Conservation (phyloP, 495 filamentous ascomycete genomes). For the Cairneyella variabilis region DNA sequence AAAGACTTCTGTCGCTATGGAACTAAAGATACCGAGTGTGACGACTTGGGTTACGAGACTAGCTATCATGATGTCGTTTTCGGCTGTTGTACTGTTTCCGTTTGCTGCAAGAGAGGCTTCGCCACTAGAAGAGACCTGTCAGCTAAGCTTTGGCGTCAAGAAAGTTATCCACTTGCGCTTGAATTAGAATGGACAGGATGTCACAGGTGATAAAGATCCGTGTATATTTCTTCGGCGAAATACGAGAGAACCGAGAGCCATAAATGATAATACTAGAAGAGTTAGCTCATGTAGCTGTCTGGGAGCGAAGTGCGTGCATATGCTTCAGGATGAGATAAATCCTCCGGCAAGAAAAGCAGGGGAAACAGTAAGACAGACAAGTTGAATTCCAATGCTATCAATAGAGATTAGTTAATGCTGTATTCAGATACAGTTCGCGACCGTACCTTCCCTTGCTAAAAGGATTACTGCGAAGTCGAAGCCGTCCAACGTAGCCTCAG, state of each 20-base stretch:
- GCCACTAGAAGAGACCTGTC: slow-evolving; percentile 23
- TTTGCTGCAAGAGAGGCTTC: slow-evolving; percentile 57
- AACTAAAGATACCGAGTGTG: slow-evolving; percentile 47
- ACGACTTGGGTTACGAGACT: slow-evolving; percentile 56
- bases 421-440: neutral
- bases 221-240: slow-evolving; percentile 50
- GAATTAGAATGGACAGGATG: slow-evolving; percentile 55
- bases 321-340: slow-evolving; percentile 55
- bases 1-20: slow-evolving; percentile 46
- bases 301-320: slow-evolving; percentile 25
- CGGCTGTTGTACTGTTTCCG: slow-evolving; percentile 36
- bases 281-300: no score
- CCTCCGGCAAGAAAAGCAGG: slow-evolving; percentile 59
- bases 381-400: slow-evolving; percentile 45
- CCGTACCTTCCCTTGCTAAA: slow-evolving; percentile 3
- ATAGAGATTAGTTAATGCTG: slow-evolving; percentile 32
- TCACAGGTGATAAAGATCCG: slow-evolving; percentile 53
- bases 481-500: slow-evolving; percentile 33
- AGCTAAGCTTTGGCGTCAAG: neutral
- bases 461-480: slow-evolving; percentile 17
- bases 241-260: slow-evolving; percentile 55
- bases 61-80: slow-evolving; percentile 66
- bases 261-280: slow-evolving; percentile 46
- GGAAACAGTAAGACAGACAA: slow-evolving; percentile 55
- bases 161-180: slow-evolving; percentile 38